Base-by-base conservation (phyloP, 495 filamentous ascomycete species). In the Hypoxylon fuscum region DNA sequence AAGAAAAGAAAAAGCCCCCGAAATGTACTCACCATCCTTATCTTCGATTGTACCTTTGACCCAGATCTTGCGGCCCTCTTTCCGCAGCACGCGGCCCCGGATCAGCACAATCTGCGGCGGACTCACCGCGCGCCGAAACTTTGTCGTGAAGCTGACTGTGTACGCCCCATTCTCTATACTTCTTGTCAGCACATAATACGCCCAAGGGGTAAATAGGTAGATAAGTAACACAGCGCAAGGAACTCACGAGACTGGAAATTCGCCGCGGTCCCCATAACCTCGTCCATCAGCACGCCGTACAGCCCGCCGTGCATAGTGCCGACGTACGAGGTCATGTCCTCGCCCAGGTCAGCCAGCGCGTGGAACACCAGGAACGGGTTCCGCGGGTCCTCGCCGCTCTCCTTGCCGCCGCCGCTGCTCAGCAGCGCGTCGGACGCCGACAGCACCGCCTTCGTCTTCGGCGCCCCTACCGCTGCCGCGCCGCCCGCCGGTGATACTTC, bases 221-320 rank as follows among this genome's bases (percentile, higher is more conserved):
- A 5, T 14, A 15, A 15, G 9, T 32, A 1, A 12, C 2, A 23
- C 5, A 21, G 22, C 14, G 40, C 12, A 14, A 15, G 17, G 23
- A 55, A 56, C 70, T 35, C 12, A 72, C 69, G 8, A 25, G 49
- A n/a, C 50, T 73, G 67, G 14, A 47, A 11, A 21, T 68, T 69
- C 21, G 52, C 65, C 21, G 66, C 64, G 0, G 46, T 62, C 1
- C 86, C 86, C 72, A 84, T 81, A 1, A 74, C 71, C 68, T 76
- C 68, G 38, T 76, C 72, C 38, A 90, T 58, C 9, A 90, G 66
- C 7, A 82, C 79, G 15, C 81, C 81, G 35, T 83, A 76, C 31
- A 87, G 75, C 11, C 85, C 87, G 22, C 86, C 87, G 68, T 89
- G 87, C 41, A 79, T 73, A 15, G 83, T 76, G 14, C 80, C 71